A percentile compares a stretch with the other conserved stretches of the same genome.
Conservation (phyloP, 768 basidiomycete species). For the Sutorius australiensis region DNA sequence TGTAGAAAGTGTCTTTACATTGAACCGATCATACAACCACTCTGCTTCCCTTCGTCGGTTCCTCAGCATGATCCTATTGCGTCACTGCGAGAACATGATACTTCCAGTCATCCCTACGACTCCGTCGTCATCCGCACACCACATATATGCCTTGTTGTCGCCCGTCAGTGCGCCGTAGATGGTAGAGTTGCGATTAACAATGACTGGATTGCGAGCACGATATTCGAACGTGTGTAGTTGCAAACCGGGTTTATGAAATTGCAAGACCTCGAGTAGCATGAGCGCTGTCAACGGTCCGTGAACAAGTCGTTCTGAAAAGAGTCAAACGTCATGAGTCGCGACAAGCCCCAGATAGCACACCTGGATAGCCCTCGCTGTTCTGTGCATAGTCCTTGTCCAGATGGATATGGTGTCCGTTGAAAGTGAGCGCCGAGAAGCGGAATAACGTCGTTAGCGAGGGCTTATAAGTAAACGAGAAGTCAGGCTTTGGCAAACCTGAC, state of each 20-base stretch:
- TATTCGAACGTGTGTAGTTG: slow-evolving; percentile 59
- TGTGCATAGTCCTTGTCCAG: slow-evolving; percentile 73
- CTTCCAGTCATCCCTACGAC: slow-evolving; percentile 67
- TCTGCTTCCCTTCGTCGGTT: too few relatives aligned
- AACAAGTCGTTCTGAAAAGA: slow-evolving; percentile 64
- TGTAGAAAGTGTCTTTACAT: background rate
- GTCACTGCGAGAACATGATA: slow-evolving; percentile 30
- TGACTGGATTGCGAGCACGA: slow-evolving; percentile 61
- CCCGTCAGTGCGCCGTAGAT: slow-evolving; percentile 44
- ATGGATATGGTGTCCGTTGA: slow-evolving; percentile 84
- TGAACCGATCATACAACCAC: background rate
- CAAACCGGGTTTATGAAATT: slow-evolving; percentile 45
- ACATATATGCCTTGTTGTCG: slow-evolving; percentile 42
- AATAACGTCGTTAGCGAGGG: slow-evolving; percentile 74
- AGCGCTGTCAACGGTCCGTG: slow-evolving; percentile 81
- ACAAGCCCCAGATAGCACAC: slow-evolving; percentile 28
- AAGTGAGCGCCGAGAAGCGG: slow-evolving; percentile 82
- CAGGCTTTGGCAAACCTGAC: slow-evolving; percentile 44
- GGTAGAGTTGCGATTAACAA: slow-evolving; percentile 48
- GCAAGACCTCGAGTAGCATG: slow-evolving; percentile 65
- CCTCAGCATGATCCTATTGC: background rate
- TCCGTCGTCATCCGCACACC: slow-evolving; percentile 56
- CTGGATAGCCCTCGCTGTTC: slow-evolving; percentile 66
- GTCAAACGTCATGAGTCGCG: background rate
- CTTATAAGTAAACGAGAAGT: slow-evolving; percentile 63